Evolutionary conservation across 2,329 filamentous ascomycete genomes (phyloP).

Genomic region (Penicillium sp.): DNA sequence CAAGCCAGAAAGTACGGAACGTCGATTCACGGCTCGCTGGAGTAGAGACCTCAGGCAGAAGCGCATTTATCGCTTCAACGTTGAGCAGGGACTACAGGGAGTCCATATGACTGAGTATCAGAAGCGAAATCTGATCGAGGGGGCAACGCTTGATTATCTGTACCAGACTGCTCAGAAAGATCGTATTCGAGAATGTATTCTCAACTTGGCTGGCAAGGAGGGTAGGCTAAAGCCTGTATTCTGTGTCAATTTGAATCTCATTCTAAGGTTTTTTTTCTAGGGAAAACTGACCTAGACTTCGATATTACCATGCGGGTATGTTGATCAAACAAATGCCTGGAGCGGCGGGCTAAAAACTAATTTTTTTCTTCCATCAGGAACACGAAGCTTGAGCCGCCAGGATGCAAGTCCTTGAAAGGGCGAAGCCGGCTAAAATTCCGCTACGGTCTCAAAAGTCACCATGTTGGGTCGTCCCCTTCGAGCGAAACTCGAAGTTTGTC

Average conservation of each 20-base stretch:
- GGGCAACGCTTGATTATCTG: slow-evolving; percentile 20
- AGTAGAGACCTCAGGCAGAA: slow-evolving; percentile 6
- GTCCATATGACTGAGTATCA: slow-evolving; percentile 41
- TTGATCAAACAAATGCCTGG: background rate
- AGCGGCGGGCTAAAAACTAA: background rate
- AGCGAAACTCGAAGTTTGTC: slow-evolving; percentile 23
- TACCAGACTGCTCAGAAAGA: slow-evolving; percentile 12
- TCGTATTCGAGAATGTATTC: slow-evolving; percentile 8
- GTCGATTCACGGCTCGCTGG: slow-evolving; percentile 25
- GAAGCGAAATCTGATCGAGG: slow-evolving; percentile 22
- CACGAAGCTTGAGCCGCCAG: background rate
- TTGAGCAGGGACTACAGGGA: slow-evolving; percentile 41
- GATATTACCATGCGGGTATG: slow-evolving; percentile 7
- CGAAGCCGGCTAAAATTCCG: background rate
- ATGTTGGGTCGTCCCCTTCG: slow-evolving; percentile 22
- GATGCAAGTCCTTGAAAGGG: background rate
- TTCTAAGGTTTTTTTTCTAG: background rate
- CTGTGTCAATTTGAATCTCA: too few relatives aligned
- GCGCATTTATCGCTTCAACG: slow-evolving; percentile 45
- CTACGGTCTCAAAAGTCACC: background rate
- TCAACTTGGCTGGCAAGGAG: slow-evolving; percentile 13
- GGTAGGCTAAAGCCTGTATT: background rate
- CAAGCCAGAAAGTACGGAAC: slow-evolving; percentile 18
- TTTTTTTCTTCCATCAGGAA: background rate
- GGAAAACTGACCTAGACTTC: slow-evolving; percentile 13